Evolutionary conservation across 106 monocot genomes (phyloP).

Genomic region (Dendrobium officinale): DNA sequence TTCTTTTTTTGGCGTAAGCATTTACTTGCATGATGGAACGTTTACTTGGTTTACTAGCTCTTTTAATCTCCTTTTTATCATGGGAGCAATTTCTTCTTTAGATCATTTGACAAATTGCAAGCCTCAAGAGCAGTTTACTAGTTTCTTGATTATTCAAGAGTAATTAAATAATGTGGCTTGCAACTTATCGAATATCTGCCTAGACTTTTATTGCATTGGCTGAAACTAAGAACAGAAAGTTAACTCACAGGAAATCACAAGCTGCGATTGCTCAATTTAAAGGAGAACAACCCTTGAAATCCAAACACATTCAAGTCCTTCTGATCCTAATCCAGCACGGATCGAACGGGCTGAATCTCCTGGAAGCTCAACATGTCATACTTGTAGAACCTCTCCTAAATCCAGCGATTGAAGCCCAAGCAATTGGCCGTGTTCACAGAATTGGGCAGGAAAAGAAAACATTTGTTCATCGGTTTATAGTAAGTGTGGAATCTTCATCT

Average conservation of each 20-base stretch:
- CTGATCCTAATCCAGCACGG: conserved; percentile 88
- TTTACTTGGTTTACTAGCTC: background rate
- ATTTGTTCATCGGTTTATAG: conserved; percentile 88
- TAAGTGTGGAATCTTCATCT: conserved; percentile 16
- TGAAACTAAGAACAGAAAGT: background rate
- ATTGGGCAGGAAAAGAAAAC: conserved; percentile 88
- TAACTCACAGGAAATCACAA: conserved; percentile 64
- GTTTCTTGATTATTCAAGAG: no score
- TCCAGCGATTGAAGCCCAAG: conserved; percentile 87
- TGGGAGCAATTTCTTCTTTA: background rate
- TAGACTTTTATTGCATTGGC: background rate
- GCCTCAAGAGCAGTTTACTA: no score
- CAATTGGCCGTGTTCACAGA: conserved; percentile 83
- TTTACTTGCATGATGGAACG: background rate
- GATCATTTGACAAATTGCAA: background rate
- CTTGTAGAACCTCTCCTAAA: conserved; percentile 86
- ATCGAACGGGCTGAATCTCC: conserved; percentile 87
- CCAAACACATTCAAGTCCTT: conserved; percentile 57
- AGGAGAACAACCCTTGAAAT: conserved; percentile 27
- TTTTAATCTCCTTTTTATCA: background rate
- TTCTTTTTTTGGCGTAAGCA: background rate
- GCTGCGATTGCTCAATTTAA: conserved; percentile 76
- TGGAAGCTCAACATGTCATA: conserved; percentile 96
- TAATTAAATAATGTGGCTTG: background rate
- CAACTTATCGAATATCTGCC: background rate